Evolutionary conservation across 2,329 filamentous ascomycete species (phyloP), one percentile per base, ranked within the genome.

Genomic region (Ophiosphaerella korrae): DNA sequence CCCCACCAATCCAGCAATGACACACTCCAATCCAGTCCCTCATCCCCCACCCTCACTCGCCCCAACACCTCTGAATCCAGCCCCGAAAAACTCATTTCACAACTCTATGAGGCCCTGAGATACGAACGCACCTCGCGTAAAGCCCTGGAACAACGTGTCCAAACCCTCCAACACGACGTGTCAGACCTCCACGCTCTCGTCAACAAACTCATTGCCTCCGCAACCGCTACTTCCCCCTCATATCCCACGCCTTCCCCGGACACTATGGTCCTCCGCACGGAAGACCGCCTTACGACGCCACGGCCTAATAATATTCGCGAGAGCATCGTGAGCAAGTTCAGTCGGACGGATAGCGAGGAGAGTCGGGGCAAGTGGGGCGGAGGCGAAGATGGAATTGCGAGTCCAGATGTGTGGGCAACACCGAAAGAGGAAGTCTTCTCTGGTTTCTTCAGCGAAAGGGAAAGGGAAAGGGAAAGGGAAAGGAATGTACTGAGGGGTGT

Each of bases 161-260:
- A 57, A 24, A 53, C 48, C 2, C 62, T 75, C 3, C 69, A 71
- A 26, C 57, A 60, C 31, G 71, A 74, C 36, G 48, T 75, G 9
- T 44, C 60, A 0, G 55, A 68, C 14, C 58, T 75, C 0, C 70
- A 70, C 45, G 55, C 61, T 11, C 53, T 71, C 7, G 63, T 69
- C 29, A 60, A 58, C 42, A 71, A 67, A 45, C 58, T 71, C 50
- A 53, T 66, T 35, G 48, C 44, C 31, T 55, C 53, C 6, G 45
- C 58, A 4, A 57, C 58, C 3, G 45, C 55, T 1, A 53, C 60
- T 2, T 58, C 56, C 12, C 62, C 60, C 0, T 57, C 61, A 3
- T 73, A 73, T 24, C 69, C 72, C 2, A 73, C 69, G 2, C 70
- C 69, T 2, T 68, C 62, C 4, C 70, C 70, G 1, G 70, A 73